A percentile compares a stretch with the other conserved stretches of the same genome.
These are phyloP conservation scores for Leccinum griseonigrum DNA, from an alignment of 1,284 basidiomycete species.

Conservation along the genomic window DNA sequence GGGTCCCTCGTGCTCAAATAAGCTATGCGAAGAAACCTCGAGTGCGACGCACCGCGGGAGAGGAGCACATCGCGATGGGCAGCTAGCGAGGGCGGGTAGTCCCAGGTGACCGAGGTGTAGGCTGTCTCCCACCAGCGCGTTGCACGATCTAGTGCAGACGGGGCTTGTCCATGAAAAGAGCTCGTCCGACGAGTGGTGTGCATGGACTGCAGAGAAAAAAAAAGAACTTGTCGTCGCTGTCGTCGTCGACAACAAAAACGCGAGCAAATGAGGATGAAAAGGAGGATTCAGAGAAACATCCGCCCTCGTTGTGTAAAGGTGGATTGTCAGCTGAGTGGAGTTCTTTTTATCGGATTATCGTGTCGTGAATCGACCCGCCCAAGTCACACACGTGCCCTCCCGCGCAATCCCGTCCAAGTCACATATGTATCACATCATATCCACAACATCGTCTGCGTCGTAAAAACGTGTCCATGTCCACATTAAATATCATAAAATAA, in stretches of 20 bases:
- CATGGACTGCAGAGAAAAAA: slow-evolving; percentile 11
- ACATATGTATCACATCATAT: background rate
- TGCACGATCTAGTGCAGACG: slow-evolving; percentile 1
- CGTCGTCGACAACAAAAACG: background rate
- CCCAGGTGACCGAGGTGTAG: slow-evolving; percentile 22
- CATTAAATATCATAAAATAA: slow-evolving; percentile 18
- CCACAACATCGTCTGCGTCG: background rate
- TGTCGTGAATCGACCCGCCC: slow-evolving; percentile 9
- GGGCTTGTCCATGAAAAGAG: slow-evolving; percentile 2
- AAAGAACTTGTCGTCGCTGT: background rate
- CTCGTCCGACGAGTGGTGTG: slow-evolving; percentile 7
- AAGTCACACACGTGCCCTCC: slow-evolving; percentile 16
- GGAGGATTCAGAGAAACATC: background rate
- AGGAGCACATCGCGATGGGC: slow-evolving; percentile 21
- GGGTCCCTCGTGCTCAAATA: slow-evolving; percentile 16
- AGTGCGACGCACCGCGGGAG: slow-evolving; percentile 27
- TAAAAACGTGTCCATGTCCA: background rate
- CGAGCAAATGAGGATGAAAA: background rate
- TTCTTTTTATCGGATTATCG: slow-evolving; percentile 29
- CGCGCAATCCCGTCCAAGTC: background rate
- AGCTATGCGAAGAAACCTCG: slow-evolving; percentile 27
- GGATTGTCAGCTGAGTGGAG: background rate
- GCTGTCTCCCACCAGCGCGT: background rate
- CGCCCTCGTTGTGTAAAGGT: background rate
- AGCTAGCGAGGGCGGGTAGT: slow-evolving; percentile 22